Evolutionary conservation across 352 stramenopile species (phyloP), one percentile per base, ranked within the genome.

Genomic region (Pythium sukuiense): DNA sequence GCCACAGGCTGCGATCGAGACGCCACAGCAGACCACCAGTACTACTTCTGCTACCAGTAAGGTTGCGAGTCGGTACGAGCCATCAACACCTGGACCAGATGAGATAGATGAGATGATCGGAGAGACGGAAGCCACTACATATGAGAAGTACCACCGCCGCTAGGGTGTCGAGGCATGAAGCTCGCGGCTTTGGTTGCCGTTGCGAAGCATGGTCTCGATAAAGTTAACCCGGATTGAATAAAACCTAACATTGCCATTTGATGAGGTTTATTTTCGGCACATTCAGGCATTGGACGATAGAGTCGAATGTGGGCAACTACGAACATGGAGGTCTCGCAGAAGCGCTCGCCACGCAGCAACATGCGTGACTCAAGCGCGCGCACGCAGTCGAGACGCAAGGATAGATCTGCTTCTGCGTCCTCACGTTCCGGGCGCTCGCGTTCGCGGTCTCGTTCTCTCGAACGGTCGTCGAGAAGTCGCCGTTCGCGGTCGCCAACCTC

Each of bases 401-500:
- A 61, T 1, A 67, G 65, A 68, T 72, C 65, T 4, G 14, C 13
- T 0, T 71, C 65, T 56, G 7, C 29, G 30, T 66, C 65, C 12
- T 62, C 65, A 33, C 65, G 60, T 0, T 61, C 65, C 32, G 43
- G 46, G 8, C 49, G 64, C 39, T 64, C 64, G 57, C 50, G 41
- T 32, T 71, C 66, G 39, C 60, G 60, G 18, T 73, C 66, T 55
- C 57, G 66, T 49, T 73, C 60, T 24, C 67, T 55, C 46, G 60
- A 65, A 67, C 48, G 57, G 27, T 16, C 55, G 30, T 63, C 65
- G 26, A 43, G 53, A 55, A 59, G 59, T 29, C 58, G 54, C 27
- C 45, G 45, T 12, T 65, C 56, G 16, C 45, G 55, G 18, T 72
- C 65, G 32, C 14, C 27, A 45, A 46, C 59, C 18, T 33, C 43